Percentiles rank a stretch among this genome's conserved stretches.
phyloP scores from a whole-genome alignment of 805 yeast genomes.

The Candida morakotiae region DNA sequence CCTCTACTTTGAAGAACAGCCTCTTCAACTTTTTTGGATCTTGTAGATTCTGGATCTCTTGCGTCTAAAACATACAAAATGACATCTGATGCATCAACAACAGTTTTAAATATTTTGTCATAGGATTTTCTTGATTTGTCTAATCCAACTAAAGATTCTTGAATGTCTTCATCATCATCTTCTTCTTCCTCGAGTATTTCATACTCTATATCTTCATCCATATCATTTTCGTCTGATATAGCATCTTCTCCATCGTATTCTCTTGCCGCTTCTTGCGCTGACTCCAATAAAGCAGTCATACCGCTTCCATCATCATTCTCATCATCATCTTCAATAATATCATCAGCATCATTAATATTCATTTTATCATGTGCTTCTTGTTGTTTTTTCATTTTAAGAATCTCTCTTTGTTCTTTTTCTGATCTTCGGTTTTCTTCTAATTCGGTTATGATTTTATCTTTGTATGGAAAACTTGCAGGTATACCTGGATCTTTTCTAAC shows the following conservation, averaged over 20 bases:
- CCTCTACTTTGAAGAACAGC: slow-evolving; percentile 76
- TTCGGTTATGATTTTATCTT: slow-evolving; percentile 71
- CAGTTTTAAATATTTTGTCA: slow-evolving; percentile 90
- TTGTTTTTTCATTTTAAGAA: slow-evolving; percentile 46
- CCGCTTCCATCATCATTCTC: slow-evolving; percentile 42
- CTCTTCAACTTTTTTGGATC: slow-evolving; percentile 88
- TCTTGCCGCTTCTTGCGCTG: slow-evolving; percentile 85
- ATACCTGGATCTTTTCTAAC: slow-evolving; percentile 88
- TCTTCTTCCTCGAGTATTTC: slow-evolving; percentile 40
- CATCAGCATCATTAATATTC: slow-evolving; percentile 29
- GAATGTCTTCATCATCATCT: slow-evolving; percentile 33
- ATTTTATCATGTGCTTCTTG: slow-evolving; percentile 40
- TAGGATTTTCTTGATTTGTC: slow-evolving; percentile 86
- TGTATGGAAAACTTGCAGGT: slow-evolving; percentile 92
- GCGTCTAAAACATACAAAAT: slow-evolving; percentile 93
- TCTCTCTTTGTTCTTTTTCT: slow-evolving; percentile 52
- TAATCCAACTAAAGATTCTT: slow-evolving; percentile 42
- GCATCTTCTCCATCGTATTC: slow-evolving; percentile 58
- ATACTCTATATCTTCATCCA: slow-evolving; percentile 38
- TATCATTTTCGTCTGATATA: slow-evolving; percentile 27
- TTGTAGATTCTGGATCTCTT: slow-evolving; percentile 92
- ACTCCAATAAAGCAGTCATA: slow-evolving; percentile 79
- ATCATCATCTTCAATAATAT: slow-evolving; percentile 34
- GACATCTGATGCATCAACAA: slow-evolving; percentile 90
- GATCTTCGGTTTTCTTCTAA: slow-evolving; percentile 59